Base-by-base conservation (phyloP, 441 rosid species). In the Populus trichocarpa region DNA sequence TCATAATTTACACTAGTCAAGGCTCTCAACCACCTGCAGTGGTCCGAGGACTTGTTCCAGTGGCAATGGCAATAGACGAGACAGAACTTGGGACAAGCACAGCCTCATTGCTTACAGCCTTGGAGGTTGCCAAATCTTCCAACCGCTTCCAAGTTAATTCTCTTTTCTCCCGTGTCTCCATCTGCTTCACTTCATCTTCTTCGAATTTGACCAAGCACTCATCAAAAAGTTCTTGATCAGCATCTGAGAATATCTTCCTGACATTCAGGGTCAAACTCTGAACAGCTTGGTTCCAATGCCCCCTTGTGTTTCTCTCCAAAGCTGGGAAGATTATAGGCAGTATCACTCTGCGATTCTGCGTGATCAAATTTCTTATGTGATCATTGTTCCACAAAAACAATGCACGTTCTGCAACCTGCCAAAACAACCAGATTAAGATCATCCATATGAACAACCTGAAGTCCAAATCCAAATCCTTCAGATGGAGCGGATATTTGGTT, bases 351-450 rank as follows among this genome's bases (percentile, higher is more conserved):
- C 84, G 82, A 78, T 95, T 90, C 83, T 88, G 90, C 20, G 83
- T 90, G 75, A 93, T 90, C 83, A 92, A 72, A 82, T 91, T 90
- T 82, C 94, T 83, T 81, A 95, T 89, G 86, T 92, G 97, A 73
- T 95, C 99, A 61, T 95, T 95, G 88, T 92, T 92, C 99, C 97
- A 95, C 79, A 95, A 86, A 83, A 92, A 92, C 80, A 95, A 74
- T n/a, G 98, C 93, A 16, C 97, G 89, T 81, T 95, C 99, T 77
- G 99, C 98, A 26, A 95, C 97, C 99, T 95, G 91, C 70, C 85
- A 86, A 12, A 79, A 53, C 50, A 30, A 70, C 28, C 38, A 69
- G 32, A 18, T 40, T 74, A 59, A 2, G 23, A 28, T 13, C 5
- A 79, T 59, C 38, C 25, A 67, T 4, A 30, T 23, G 38, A 33